Evolutionary conservation across 306 rosid species (phyloP).

Genomic region (Gleditsia sinensis): DNA sequence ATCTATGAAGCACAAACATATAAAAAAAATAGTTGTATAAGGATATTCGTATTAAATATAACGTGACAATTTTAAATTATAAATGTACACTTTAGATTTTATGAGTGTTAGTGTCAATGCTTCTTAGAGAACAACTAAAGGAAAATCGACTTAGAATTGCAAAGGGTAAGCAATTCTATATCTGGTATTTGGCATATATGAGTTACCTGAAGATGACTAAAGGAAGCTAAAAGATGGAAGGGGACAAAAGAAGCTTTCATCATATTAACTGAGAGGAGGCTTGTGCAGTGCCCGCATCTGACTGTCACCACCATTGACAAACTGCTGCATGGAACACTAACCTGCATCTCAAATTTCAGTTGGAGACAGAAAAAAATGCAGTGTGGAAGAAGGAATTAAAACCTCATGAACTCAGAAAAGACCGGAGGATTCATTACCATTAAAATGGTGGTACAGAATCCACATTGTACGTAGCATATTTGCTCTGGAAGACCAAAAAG

Average conservation of each 20-base stretch:
- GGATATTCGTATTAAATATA: too few relatives aligned
- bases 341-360: slow-evolving; percentile 50
- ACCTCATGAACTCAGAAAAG: neutral
- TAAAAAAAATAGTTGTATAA: too few relatives aligned
- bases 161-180: slow-evolving; percentile 16
- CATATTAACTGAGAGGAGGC: slow-evolving; percentile 87
- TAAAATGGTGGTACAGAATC: slow-evolving; percentile 78
- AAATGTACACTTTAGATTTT: too few relatives aligned
- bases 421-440: slow-evolving; percentile 51
- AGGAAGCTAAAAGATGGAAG: slow-evolving; percentile 74
- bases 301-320: slow-evolving; percentile 87
- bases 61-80: too few relatives aligned
- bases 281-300: slow-evolving; percentile 88
- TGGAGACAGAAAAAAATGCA: neutral
- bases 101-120: too few relatives aligned
- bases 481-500: slow-evolving; percentile 81
- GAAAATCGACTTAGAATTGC: neutral
- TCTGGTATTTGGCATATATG: neutral
- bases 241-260: slow-evolving; percentile 86
- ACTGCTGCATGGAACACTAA: slow-evolving; percentile 93
- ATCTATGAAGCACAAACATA: too few relatives aligned
- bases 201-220: slow-evolving; percentile 56
- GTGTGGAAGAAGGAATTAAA: neutral
- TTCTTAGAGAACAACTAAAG: neutral
- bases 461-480: slow-evolving; percentile 88